Evolutionary conservation across 176 grass and related monocot genomes (phyloP).

Genomic region (Cenchrus fungigraminus): DNA sequence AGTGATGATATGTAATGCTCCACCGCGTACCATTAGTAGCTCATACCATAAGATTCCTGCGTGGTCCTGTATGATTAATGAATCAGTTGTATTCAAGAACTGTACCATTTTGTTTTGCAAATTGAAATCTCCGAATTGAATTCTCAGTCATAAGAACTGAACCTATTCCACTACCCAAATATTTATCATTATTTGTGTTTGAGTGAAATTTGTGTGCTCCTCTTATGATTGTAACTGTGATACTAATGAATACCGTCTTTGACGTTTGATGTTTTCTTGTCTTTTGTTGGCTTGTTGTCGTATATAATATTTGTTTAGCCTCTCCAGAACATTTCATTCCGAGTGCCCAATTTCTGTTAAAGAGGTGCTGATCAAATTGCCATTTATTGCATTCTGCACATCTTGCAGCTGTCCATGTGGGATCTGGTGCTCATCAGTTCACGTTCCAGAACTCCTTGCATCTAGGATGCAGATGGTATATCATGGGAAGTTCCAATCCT

Average conservation of each 20-base stretch:
- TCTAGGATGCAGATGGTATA: background rate
- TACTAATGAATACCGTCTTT: background rate
- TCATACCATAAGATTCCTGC: background rate
- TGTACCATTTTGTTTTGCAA: background rate
- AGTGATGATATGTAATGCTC: conserved; percentile 13
- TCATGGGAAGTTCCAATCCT: background rate
- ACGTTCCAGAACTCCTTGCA: background rate
- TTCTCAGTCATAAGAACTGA: background rate
- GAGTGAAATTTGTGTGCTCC: background rate
- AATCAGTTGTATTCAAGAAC: background rate
- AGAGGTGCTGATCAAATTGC: background rate
- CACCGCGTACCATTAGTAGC: background rate
- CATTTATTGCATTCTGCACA: background rate
- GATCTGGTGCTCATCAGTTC: background rate
- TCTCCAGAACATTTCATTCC: background rate
- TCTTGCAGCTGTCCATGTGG: conserved; percentile 3
- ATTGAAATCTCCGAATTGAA: background rate
- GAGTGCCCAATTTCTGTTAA: background rate
- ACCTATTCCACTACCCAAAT: background rate
- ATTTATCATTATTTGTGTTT: conserved; percentile 7
- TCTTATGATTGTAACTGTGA: background rate
- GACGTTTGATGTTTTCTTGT: background rate
- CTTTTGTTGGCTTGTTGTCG: conserved; percentile 10
- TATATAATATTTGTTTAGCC: background rate
- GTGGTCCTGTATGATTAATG: background rate